These are phyloP conservation scores for Podospora sp. DNA, from an alignment of 495 filamentous ascomycete genomes.

Conservation along the genomic window DNA sequence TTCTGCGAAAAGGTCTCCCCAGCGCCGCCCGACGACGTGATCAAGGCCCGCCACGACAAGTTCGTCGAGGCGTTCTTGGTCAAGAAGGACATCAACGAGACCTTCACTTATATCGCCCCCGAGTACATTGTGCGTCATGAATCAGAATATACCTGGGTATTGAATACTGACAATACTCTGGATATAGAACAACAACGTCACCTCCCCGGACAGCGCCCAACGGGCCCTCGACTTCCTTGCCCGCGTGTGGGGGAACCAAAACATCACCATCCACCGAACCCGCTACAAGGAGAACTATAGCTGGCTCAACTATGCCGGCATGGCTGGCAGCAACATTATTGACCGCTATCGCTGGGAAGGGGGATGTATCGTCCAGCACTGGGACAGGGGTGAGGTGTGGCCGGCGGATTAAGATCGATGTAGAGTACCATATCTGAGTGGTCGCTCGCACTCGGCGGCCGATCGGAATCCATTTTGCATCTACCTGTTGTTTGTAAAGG, in stretches of 20 bases:
- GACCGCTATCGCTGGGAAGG: constrained; percentile 20
- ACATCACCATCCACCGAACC: constrained; percentile 11
- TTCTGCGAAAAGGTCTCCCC: constrained; percentile 9
- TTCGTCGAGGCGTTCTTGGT: constrained; percentile 18
- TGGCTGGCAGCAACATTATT: constrained; percentile 15
- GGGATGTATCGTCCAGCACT: constrained; percentile 19
- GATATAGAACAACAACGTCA: constrained; percentile 8
- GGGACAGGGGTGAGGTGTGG: constrained; percentile 12
- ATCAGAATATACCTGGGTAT: background rate
- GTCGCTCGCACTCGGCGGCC: too few species aligned
- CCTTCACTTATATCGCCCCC: constrained; percentile 15
- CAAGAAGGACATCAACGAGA: constrained; percentile 16
- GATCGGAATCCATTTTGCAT: too few species aligned
- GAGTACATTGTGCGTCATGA: constrained; percentile 12
- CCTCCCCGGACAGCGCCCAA: constrained; percentile 2
- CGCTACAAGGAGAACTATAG: constrained; percentile 13
- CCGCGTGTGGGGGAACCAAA: constrained; percentile 7
- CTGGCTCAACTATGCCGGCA: constrained; percentile 17
- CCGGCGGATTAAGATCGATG: background rate
- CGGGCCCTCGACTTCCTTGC: constrained; percentile 15
- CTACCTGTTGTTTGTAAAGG: too few species aligned
- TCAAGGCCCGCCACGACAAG: constrained; percentile 16
- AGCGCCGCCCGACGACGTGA: background rate
- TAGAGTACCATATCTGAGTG: too few species aligned
- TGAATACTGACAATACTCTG: background rate